These are phyloP conservation scores for Solanum infundibuliforme DNA, from an alignment of 257 asterid species.

Conservation along the genomic window DNA sequence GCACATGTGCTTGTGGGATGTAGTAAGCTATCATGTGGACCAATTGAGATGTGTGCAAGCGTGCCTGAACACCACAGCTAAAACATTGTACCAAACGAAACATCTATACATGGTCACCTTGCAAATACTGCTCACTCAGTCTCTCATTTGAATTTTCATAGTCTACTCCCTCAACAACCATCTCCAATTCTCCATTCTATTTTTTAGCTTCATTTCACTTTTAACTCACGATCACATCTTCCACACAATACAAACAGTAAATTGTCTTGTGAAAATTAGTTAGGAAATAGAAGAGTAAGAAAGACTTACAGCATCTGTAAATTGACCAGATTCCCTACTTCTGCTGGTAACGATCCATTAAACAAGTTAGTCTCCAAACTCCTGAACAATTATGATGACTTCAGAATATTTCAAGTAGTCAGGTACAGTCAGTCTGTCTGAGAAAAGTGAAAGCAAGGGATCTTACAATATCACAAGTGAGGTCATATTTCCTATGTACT, in stretches of 20 bases:
- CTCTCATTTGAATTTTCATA: not conserved
- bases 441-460: not conserved
- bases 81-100: not conserved
- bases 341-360: conserved; percentile 40
- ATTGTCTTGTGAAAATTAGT: not conserved
- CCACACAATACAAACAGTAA: not conserved
- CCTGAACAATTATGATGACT: conserved; percentile 24
- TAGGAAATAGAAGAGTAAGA: not conserved
- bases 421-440: not conserved
- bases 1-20: not conserved
- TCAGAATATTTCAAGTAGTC: conserved; percentile 1
- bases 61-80: not conserved
- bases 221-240: not conserved
- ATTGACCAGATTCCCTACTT: conserved; percentile 47
- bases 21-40: not conserved
- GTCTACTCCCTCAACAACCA: not conserved
- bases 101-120: not conserved
- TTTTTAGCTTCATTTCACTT: not conserved
- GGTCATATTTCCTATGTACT: conserved; percentile 41
- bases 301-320: conserved; percentile 34
- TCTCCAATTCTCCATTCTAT: not conserved
- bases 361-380: conserved; percentile 51
- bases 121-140: not conserved
- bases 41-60: not conserved
- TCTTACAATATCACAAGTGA: conserved; percentile 29